Base-by-base conservation (phyloP, 2,329 filamentous ascomycete genomes). In the Lizonia empirigonia region DNA sequence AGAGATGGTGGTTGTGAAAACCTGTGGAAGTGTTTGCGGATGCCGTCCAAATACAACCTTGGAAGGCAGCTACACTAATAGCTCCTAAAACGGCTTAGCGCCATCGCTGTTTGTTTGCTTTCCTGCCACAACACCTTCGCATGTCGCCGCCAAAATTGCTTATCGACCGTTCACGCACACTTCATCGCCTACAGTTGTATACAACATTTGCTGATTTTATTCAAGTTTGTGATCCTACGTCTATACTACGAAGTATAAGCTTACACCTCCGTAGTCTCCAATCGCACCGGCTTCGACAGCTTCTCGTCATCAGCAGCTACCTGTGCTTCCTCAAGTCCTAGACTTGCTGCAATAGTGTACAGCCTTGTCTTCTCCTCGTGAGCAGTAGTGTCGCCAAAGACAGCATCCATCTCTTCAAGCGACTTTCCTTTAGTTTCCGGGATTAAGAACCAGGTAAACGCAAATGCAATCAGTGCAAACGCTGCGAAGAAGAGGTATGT, bases 341-440 rank as follows among this genome's bases (percentile, higher is more conserved):
- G 20, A 26, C 56, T 57, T 19, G 53, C 45, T 16, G 63, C 63
- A 42, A 66, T 66, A 2, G 46, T 44, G 15, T 55, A 58, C 19
- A 64, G 2, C 29, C 62, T 55, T 2, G 29, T 56, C 52, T 65
- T 65, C 56, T 64, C 62, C 35, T 65, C 56, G 56, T 88, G 84
- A 34, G 89, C 87, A 6, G 82, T 89, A 29, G 83, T 85, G 82
- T 93, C 88, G 77, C 90, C 88, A 80, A 92, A 86, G 86, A 92
- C 91, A 78, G 82, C 84, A 76, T 94, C 89, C 48, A 95, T 85
- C 74, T 94, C 83, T 71, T 95, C 90, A 12, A 94, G 80, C 0
- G 82, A 84, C 9, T 90, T 80, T 4, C 88, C 88, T 78, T 93
- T 94, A 40, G 90, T 95, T 78, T 94, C 59, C 2, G 55, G 59